Conservation (phyloP, 139 green algal genomes). For the Spirogloea muscicola region DNA sequence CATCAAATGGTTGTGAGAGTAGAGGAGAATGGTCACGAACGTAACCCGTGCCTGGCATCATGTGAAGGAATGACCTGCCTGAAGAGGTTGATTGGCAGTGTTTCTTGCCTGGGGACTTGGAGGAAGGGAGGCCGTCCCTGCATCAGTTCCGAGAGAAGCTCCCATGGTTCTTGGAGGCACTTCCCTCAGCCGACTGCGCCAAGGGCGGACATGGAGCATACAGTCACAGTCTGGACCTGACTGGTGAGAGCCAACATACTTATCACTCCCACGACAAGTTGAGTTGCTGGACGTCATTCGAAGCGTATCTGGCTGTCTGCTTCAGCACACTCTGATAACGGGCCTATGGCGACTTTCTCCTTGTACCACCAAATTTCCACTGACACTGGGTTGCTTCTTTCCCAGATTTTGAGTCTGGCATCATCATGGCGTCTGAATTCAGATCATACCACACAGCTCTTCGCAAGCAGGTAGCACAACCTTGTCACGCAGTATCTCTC, state of each 20-base stretch:
- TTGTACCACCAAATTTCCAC: no score
- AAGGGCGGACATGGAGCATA: conserved; percentile 80
- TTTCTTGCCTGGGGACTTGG: conserved; percentile 32
- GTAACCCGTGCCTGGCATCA: no score
- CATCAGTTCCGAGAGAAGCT: conserved; percentile 63
- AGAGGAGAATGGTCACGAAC: no score
- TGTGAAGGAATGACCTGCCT: no score
- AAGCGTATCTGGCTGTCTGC: no score
- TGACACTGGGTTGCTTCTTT: no score
- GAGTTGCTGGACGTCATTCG: no score
- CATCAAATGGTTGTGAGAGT: no score
- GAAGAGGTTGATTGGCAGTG: conserved; percentile 48
- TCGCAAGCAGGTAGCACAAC: conserved; percentile 57
- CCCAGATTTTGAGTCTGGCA: conserved; percentile 21
- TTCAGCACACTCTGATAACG: no score
- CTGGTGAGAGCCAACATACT: conserved; percentile 28
- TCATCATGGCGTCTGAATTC: conserved; percentile 59
- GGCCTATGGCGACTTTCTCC: no score
- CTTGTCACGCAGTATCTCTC: no score
- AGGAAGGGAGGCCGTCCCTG: conserved; percentile 27
- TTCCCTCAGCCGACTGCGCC: conserved; percentile 67
- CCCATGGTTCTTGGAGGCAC: conserved; percentile 78
- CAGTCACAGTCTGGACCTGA: conserved; percentile 56
- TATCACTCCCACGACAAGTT: conserved; percentile 56
- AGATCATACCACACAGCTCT: conserved; percentile 77